phyloP scores from a whole-genome alignment of 768 basidiomycete species.

The Xanthoconium stramineum region DNA sequence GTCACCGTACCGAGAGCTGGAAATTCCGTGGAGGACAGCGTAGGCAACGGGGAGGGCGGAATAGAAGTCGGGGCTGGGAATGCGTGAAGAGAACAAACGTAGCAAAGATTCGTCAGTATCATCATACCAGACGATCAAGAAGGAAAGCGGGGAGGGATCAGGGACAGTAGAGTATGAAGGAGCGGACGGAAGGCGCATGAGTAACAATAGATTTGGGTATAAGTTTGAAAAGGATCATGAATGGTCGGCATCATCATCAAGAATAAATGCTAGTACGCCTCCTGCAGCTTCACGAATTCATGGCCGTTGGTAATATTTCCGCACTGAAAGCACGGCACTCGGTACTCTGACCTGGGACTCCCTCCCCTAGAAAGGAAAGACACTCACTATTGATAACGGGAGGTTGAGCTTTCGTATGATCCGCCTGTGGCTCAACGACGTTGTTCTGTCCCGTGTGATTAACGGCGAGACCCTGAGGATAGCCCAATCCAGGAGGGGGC shows the following conservation, averaged over 20 bases:
- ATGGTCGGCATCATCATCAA: slow-evolving; percentile 22
- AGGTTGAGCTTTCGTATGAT: slow-evolving; percentile 24
- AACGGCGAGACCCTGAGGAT: slow-evolving; percentile 32
- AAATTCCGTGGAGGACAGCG: slow-evolving; percentile 69
- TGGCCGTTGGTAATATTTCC: slow-evolving; percentile 67
- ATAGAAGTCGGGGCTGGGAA: slow-evolving; percentile 34
- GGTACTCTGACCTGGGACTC: slow-evolving; percentile 78
- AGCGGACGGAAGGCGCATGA: slow-evolving; percentile 1
- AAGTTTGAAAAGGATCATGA: slow-evolving; percentile 11
- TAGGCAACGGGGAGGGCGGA: slow-evolving; percentile 42
- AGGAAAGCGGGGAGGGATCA: slow-evolving; percentile 42
- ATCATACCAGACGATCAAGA: slow-evolving; percentile 39
- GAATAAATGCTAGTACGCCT: slow-evolving; percentile 17
- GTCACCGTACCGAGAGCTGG: slow-evolving; percentile 50
- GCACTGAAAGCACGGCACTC: slow-evolving; percentile 89
- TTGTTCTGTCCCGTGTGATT: slow-evolving; percentile 20
- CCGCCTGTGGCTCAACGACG: slow-evolving; percentile 21
- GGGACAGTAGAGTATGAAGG: slow-evolving; percentile 14
- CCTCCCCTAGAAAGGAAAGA: slow-evolving; percentile 65
- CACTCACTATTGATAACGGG: slow-evolving; percentile 60
- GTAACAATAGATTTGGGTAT: slow-evolving; percentile 7
- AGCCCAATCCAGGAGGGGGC: slow-evolving; percentile 67
- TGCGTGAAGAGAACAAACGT: slow-evolving; percentile 18
- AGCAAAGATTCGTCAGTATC: slow-evolving; percentile 41
- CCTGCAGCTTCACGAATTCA: slow-evolving; percentile 28